Evolutionary conservation across 1,139 yeast species (phyloP).

Genomic region (Candida frijolesensis): DNA sequence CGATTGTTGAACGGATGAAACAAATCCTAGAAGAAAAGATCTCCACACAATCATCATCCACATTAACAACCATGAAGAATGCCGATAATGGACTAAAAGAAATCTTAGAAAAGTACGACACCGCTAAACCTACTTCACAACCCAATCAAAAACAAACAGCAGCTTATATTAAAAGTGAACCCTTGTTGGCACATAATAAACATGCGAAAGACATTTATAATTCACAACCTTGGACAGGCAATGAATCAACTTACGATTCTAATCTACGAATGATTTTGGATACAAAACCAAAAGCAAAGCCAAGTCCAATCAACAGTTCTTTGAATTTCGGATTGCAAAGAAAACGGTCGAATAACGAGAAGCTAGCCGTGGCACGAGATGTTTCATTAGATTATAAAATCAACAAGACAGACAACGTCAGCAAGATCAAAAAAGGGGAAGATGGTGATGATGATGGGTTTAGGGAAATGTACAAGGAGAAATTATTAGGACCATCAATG

Average conservation of each 20-base stretch:
- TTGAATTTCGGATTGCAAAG: slow-evolving; percentile 10
- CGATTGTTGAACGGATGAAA: slow-evolving; percentile 26
- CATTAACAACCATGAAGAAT: slow-evolving; percentile 15
- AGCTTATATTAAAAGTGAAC: slow-evolving; percentile 32
- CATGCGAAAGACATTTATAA: slow-evolving; percentile 50
- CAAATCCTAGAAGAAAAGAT: slow-evolving; percentile 34
- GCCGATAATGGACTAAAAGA: slow-evolving; percentile 17
- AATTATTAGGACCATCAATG: slow-evolving; percentile 61
- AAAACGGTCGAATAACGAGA: slow-evolving; percentile 26
- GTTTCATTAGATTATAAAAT: slow-evolving; percentile 64
- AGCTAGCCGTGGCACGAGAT: slow-evolving; percentile 65
- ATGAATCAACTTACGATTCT: slow-evolving; percentile 53
- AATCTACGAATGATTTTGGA: slow-evolving; percentile 68
- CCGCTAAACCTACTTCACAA: not conserved
- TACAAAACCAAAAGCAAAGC: slow-evolving; percentile 49
- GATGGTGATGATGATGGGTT: slow-evolving; percentile 52
- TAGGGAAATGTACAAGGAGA: slow-evolving; percentile 62
- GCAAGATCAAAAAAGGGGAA: slow-evolving; percentile 18
- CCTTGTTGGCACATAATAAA: slow-evolving; percentile 34
- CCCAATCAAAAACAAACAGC: slow-evolving; percentile 14
- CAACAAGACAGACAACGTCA: slow-evolving; percentile 35
- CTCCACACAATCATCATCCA: slow-evolving; percentile 13
- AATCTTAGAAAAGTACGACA: slow-evolving; percentile 16
- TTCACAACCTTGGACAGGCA: slow-evolving; percentile 70
- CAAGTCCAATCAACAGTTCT: slow-evolving; percentile 17